Evolutionary conservation across 371 early-diverging fungal genomes (phyloP).

Genomic region (Entomophthora muscae): DNA sequence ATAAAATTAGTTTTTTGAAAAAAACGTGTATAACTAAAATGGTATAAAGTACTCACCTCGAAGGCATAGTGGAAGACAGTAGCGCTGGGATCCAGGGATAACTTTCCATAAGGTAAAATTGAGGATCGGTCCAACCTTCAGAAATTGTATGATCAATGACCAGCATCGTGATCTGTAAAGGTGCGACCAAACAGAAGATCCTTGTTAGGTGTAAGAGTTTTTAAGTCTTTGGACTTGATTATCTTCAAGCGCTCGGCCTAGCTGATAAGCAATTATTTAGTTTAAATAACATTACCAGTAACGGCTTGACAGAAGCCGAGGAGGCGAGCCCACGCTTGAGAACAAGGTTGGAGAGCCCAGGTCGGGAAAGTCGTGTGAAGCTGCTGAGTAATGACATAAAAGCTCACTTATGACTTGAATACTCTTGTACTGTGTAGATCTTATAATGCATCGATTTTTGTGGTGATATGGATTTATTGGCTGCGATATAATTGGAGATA

Average conservation of each 20-base stretch:
- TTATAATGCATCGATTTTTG: no score
- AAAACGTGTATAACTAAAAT: no score
- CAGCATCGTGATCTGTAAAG: conserved; percentile 93
- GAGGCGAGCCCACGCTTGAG: not conserved
- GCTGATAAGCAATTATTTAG: not conserved
- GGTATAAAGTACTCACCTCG: no score
- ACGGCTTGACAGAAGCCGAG: not conserved
- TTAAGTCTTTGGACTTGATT: not conserved
- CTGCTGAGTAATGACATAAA: no score
- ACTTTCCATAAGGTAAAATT: conserved; percentile 62
- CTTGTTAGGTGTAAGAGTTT: conserved; percentile 43
- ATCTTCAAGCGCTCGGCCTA: conserved; percentile 2
- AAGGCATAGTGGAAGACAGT: conserved; percentile 87
- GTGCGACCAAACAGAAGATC: conserved; percentile 72
- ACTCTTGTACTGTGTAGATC: no score
- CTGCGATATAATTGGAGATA: no score
- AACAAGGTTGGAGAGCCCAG: not conserved
- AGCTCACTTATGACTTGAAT: no score
- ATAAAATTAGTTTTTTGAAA: no score
- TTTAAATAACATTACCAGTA: not conserved
- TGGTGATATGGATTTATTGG: no score
- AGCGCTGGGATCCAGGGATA: conserved; percentile 66
- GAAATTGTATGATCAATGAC: conserved; percentile 53
- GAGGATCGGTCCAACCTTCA: conserved; percentile 60
- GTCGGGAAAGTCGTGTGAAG: no score